Base-by-base conservation (phyloP, 1,139 yeast genomes). In the Candida tropicalis region DNA sequence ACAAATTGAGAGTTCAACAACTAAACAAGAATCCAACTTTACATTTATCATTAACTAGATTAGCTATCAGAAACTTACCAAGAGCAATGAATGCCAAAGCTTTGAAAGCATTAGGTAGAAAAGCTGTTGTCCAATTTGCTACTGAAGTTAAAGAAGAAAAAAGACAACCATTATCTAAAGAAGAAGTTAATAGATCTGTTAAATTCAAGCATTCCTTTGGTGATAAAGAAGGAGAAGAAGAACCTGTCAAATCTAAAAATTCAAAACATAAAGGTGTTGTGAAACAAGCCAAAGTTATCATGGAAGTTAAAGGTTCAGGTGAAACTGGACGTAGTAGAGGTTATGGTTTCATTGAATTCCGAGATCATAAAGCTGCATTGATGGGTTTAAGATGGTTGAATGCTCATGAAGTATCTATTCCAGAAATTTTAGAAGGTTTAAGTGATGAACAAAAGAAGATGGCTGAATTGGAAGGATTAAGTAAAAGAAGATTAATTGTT, bases 301-400 rank as follows among this genome's bases (percentile, higher is more conserved):
- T 82, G 75, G 99, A 93, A 67, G 87, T 88, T 38, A 91, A 91
- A 62, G 95, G 90, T 2, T 76, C 95, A 11, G 95, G 95, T 23
- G 88, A 86, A 33, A 66, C 78, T 25, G 99, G 98, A 42, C 80
- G 99, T 67, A 84, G 95, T 62, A 83, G 98, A 71, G 99, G 99
- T 48, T 93, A 91, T 57, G 99, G 99, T 50, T 91, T 93, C 73
- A 68, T 93, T 43, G 99, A 95, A 66, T 90, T 78, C 65, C 82
- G 93, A 66, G 96, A 91, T 63, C 99, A 93, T 63, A 87, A 87
- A 64, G 66, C 87, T 49, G 99, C 99, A 1, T 76, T 93, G 51
- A 91, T 91, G 97, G 98, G 96, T 5, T 77, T 93, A 48, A 81
- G 99, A 72, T 95, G 97, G 97, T 77, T 93, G 63, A 93, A 93